Percentiles rank a stretch among this genome's conserved stretches.
phyloP scores from a whole-genome alignment of 768 basidiomycete species.

The Rhodotorula kratochvilovae region DNA sequence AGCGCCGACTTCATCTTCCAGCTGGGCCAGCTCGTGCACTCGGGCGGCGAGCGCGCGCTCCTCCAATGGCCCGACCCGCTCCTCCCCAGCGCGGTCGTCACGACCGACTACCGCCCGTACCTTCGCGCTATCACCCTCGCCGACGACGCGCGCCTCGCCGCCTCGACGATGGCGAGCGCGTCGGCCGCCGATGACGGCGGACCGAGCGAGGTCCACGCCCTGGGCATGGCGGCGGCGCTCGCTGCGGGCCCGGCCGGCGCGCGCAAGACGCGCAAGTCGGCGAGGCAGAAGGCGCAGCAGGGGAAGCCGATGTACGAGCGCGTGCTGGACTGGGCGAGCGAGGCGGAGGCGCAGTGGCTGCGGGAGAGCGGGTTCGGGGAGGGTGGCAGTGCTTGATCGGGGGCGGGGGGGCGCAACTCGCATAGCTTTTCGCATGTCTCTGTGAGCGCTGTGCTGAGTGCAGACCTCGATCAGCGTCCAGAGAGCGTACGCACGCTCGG shows the following conservation, averaged over 20 bases:
- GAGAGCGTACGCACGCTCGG: too few species aligned
- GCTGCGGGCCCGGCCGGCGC: not conserved
- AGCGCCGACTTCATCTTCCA: constrained; percentile 50
- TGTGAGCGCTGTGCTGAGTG: too few species aligned
- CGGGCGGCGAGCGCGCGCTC: constrained; percentile 54
- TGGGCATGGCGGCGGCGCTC: not conserved
- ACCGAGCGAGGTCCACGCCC: not conserved
- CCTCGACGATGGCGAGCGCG: not conserved
- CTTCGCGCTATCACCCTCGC: constrained; percentile 61
- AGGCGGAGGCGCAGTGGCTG: constrained; percentile 16
- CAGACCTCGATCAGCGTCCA: too few species aligned
- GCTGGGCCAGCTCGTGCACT: constrained; percentile 51
- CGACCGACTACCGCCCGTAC: constrained; percentile 65
- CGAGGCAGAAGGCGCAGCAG: not conserved
- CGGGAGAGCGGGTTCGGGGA: constrained; percentile 19
- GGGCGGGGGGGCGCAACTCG: too few species aligned
- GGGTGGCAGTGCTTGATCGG: not conserved
- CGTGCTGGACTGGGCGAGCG: constrained; percentile 4
- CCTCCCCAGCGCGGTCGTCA: constrained; percentile 51
- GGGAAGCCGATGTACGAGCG: not conserved
- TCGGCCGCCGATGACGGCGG: not conserved
- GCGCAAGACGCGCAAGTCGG: not conserved
- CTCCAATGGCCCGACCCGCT: constrained; percentile 45
- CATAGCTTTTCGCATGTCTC: too few species aligned
- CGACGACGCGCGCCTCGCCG: constrained; percentile 56